Percentiles rank a stretch among this genome's conserved stretches.
These are phyloP conservation scores for Malus hybrid DNA, from an alignment of 331 rosid genomes.

Conservation along the genomic window DNA sequence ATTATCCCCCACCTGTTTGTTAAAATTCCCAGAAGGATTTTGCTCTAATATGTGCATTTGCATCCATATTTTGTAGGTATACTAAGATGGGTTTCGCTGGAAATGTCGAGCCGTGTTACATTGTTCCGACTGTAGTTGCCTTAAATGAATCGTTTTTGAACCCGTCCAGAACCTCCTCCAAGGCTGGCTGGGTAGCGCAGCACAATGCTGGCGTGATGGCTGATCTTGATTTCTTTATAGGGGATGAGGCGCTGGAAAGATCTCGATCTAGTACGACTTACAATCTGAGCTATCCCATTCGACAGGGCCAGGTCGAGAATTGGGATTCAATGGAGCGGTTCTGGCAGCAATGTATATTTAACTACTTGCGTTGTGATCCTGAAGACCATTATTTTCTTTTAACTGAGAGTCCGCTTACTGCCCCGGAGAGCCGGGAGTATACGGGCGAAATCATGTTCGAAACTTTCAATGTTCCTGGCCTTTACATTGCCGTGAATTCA, in stretches of 20 bases:
- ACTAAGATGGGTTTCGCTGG: conserved; percentile 99
- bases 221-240: conserved; percentile 97
- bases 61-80: conserved; percentile 43
- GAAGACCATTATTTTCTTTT: conserved; percentile 95
- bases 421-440: conserved; percentile 97
- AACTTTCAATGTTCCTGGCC: conserved; percentile 98
- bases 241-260: conserved; percentile 82
- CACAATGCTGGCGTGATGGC: conserved; percentile 99
- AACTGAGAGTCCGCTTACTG: conserved; percentile 92
- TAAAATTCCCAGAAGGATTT: conserved; percentile 25
- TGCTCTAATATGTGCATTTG: background rate
- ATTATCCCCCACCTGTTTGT: conserved; percentile 27
- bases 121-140: conserved; percentile 83
- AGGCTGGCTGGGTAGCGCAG: conserved; percentile 78
- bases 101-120: conserved; percentile 95
- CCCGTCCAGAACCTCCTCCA: conserved; percentile 64
- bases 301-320: conserved; percentile 85
- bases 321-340: conserved; percentile 99
- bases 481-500: conserved; percentile 90
- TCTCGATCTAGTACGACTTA: conserved; percentile 81
- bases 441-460: conserved; percentile 98
- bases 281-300: conserved; percentile 74
- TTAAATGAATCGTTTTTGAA: conserved; percentile 78
- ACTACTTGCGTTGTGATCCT: conserved; percentile 95
- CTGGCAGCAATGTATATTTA: conserved; percentile 98